Evolutionary conservation across 495 filamentous ascomycete genomes (phyloP), one percentile per base, ranked within the genome.

Genomic region (Schizothecium vesticola): DNA sequence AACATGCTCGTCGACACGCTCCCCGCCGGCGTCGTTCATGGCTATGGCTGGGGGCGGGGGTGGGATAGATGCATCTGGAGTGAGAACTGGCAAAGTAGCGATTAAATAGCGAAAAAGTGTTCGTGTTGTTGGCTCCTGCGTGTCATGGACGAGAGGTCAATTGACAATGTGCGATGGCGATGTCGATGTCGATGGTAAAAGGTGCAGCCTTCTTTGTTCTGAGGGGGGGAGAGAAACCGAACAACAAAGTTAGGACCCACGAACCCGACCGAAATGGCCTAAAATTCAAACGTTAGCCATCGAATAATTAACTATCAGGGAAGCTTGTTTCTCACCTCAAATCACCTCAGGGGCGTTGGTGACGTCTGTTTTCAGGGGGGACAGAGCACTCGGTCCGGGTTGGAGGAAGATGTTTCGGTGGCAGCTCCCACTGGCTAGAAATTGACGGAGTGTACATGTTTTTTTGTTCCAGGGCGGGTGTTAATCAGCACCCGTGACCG

Each of bases 21-120:
- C 76, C 16, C 70, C 75, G 64, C 70, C 67, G 56, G 72, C 72
- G 59, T 74, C 75, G 64, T 78, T 70, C 76, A 78, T 78, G 11
- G n/a, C 36, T 22, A 51, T 59, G 71, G 67, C 3, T 11, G n/a
- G 23, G 21, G 29, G 33, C 6, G n/a, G 23, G 21, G 29, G 33
- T 10, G 33, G 25, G 21, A 68, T 29, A 55, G 11, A 26, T 56
- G 26, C 24, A 29, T 65, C 26, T 24, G 43, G 43, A 16, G 16
- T 51, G 16, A 19, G 43, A 51, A 12, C 1, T n/a, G 16, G 6
- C 4, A 6, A n/a, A 7, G 43, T 7, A n/a, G 16, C 43, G 43
- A 51, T 8, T 1, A 19, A 51, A n/a, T 51, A 51, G 43, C 19
- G 19, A 4, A n/a, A n/a, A 51, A 2, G 43, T 11, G 10, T 6